These are phyloP conservation scores for Neocatenulostroma microsporum DNA, from an alignment of 2,329 filamentous ascomycete genomes.

Conservation along the genomic window DNA sequence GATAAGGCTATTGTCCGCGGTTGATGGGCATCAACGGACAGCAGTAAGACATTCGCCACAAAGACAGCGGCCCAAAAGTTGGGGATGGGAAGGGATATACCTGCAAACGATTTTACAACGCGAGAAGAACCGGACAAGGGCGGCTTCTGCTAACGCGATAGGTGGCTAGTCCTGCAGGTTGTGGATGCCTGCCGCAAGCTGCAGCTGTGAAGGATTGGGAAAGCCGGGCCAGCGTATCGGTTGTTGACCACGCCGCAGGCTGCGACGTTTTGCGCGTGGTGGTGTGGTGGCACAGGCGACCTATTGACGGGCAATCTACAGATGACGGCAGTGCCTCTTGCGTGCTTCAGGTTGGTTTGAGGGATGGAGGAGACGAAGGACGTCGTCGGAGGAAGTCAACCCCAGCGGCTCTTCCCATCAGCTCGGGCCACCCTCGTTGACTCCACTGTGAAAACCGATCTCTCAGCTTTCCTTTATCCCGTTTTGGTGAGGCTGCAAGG, in stretches of 20 bases:
- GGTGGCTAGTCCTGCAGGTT: conserved; percentile 7
- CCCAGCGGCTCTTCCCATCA: no score
- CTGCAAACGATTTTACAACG: background rate
- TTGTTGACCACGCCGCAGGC: background rate
- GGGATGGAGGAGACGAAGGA: no score
- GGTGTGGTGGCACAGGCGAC: conserved; percentile 8
- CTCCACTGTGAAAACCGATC: no score
- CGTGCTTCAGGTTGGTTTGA: no score
- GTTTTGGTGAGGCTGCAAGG: no score
- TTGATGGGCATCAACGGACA: conserved; percentile 9
- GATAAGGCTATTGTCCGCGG: conserved; percentile 2
- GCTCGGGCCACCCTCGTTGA: no score
- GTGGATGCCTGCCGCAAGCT: conserved; percentile 8
- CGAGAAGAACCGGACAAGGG: conserved; percentile 2
- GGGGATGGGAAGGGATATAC: conserved; percentile 11
- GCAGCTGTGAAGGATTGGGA: conserved; percentile 9
- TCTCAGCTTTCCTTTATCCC: no score
- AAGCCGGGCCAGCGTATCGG: conserved; percentile 9
- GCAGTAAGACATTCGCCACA: conserved; percentile 6
- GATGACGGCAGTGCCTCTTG: no score
- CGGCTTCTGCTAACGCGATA: conserved; percentile 7
- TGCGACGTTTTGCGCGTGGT: conserved; percentile 1
- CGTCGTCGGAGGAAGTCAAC: no score
- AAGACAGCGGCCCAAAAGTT: conserved; percentile 8
- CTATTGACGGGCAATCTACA: conserved; percentile 2